These are phyloP conservation scores for Seiridium cupressi DNA, from an alignment of 2,329 filamentous ascomycete species.

Conservation along the genomic window DNA sequence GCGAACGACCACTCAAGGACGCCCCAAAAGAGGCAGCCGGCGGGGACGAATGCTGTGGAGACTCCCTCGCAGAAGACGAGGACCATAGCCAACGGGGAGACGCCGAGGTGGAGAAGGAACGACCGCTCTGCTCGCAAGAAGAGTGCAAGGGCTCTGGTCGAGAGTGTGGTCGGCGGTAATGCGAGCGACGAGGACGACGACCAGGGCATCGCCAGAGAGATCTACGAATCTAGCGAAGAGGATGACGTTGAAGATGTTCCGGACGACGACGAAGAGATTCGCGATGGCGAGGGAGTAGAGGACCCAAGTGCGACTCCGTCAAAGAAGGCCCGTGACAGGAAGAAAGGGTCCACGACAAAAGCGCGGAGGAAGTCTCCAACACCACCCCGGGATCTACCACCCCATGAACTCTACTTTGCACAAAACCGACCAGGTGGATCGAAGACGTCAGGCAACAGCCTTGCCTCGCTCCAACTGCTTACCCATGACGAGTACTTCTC, in stretches of 20 bases:
- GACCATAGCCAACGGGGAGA: constrained; percentile 35
- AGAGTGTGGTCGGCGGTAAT: constrained; percentile 63
- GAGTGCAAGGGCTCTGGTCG: constrained; percentile 25
- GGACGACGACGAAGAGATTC: constrained; percentile 16
- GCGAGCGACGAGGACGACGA: constrained; percentile 74
- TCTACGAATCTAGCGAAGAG: constrained; percentile 38
- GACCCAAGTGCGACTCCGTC: constrained; percentile 36
- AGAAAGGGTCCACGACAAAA: constrained; percentile 31
- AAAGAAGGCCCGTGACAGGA: constrained; percentile 48
- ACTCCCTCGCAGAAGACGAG: constrained; percentile 22
- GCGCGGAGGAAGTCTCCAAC: constrained; percentile 67
- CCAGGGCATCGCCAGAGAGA: constrained; percentile 54
- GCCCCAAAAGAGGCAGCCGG: not conserved
- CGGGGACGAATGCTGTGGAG: constrained; percentile 2
- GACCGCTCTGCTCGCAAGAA: constrained; percentile 66
- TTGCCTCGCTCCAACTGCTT: constrained; percentile 72
- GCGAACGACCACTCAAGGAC: not conserved
- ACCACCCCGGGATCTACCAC: constrained; percentile 76
- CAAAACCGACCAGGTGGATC: constrained; percentile 80
- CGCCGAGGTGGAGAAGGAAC: constrained; percentile 65
- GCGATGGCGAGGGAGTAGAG: not conserved
- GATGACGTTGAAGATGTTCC: constrained; percentile 25
- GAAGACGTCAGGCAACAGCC: constrained; percentile 84
- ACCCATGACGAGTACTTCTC: constrained; percentile 92
- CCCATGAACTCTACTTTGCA: constrained; percentile 91